Conservation (phyloP, 2,329 filamentous ascomycete genomes). For the Oidium heveae region DNA sequence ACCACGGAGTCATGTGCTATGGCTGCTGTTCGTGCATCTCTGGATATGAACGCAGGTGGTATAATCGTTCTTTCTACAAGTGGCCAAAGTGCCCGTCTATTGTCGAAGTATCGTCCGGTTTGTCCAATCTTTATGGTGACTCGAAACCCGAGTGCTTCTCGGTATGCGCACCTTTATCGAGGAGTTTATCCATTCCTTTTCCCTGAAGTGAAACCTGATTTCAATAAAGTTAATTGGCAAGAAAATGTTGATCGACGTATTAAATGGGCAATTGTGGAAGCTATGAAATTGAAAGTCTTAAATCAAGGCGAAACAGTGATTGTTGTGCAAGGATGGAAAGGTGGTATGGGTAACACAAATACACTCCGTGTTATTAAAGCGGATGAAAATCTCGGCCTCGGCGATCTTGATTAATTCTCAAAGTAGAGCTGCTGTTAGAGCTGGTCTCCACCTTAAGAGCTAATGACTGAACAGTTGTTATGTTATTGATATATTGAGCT, state of each 20-base stretch:
- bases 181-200: conserved; percentile 97
- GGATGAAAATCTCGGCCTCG: background rate
- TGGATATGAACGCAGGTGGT: conserved; percentile 88
- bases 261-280: conserved; percentile 84
- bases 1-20: conserved; percentile 90
- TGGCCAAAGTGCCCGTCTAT: conserved; percentile 75
- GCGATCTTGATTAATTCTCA: background rate
- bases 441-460: no score
- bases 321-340: conserved; percentile 77
- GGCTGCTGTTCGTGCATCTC: conserved; percentile 81
- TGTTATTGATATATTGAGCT: no score
- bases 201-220: conserved; percentile 82
- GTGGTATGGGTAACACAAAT: conserved; percentile 80
- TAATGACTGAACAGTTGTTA: no score
- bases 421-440: background rate
- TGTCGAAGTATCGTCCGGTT: conserved; percentile 96
- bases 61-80: conserved; percentile 94
- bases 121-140: conserved; percentile 99
- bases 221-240: conserved; percentile 82
- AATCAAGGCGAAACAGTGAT: conserved; percentile 49
- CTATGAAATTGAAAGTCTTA: conserved; percentile 57
- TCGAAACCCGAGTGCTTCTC: conserved; percentile 55
- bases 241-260: conserved; percentile 94
- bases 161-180: conserved; percentile 88
- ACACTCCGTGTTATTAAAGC: conserved; percentile 19